Conservation (phyloP, 2,329 filamentous ascomycete species). For the Penicillium sp. region DNA sequence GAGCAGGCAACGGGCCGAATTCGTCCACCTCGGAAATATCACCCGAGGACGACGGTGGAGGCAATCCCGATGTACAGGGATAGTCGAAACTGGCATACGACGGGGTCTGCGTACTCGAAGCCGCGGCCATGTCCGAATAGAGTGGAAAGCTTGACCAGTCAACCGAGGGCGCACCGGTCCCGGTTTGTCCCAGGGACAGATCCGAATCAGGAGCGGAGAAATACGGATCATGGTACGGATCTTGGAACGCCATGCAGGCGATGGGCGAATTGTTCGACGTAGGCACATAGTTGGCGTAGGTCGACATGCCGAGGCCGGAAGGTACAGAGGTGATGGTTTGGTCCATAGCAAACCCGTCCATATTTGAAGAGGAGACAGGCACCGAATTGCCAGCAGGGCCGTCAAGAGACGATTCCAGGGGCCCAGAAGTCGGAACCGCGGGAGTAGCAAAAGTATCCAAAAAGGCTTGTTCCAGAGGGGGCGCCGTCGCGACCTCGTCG, state of each 20-base stretch:
- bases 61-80: slow-evolving; percentile 33
- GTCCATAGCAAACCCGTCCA: slow-evolving; percentile 28
- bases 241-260: slow-evolving; percentile 33
- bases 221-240: slow-evolving; percentile 35
- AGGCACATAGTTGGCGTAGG: slow-evolving; percentile 32
- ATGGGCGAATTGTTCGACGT: slow-evolving; percentile 29
- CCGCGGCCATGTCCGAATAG: slow-evolving; percentile 32
- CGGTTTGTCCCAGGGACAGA: slow-evolving; percentile 32
- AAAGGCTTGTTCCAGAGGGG: slow-evolving; percentile 29
- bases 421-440: slow-evolving; percentile 10
- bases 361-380: slow-evolving; percentile 17
- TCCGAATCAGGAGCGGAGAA: slow-evolving; percentile 42
- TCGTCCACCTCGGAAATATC: slow-evolving; percentile 46
- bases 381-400: slow-evolving; percentile 18
- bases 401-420: slow-evolving; percentile 22
- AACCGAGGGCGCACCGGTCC: slow-evolving; percentile 38
- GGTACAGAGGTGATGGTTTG: slow-evolving; percentile 31
- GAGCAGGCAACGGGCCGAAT: slow-evolving; percentile 30
- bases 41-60: slow-evolving; percentile 44
- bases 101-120: slow-evolving; percentile 40
- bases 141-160: slow-evolving; percentile 47
- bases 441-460: slow-evolving; percentile 24
- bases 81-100: slow-evolving; percentile 45
- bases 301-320: slow-evolving; percentile 36
- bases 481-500: slow-evolving; percentile 21